Base-by-base conservation (phyloP, 1,284 basidiomycete species). In the Malassezia equina region DNA sequence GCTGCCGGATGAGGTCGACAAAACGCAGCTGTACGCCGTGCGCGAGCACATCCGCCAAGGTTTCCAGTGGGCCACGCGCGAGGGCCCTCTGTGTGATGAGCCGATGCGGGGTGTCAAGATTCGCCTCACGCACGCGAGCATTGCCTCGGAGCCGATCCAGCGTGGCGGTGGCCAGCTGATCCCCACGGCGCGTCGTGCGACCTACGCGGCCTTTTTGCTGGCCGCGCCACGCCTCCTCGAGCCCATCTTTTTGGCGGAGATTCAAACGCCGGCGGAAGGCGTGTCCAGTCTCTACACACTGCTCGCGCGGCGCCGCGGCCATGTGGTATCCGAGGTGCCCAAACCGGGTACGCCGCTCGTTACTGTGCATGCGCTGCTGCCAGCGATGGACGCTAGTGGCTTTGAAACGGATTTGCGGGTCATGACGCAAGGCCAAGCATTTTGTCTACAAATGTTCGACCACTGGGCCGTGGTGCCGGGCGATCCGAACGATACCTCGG, bases 101-200 rank as follows among this genome's bases (percentile, higher is more conserved):
- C 94, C 94, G 13, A 93, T 99, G 81, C 86, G 94, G 58, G 94
- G 93, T 68, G 93, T 98, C 61, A 98, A 96, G 77, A 96, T 98
- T 81, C 83, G 94, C 19, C 81, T 98, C 59, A 78, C 96, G 50
- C 90, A 95, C 66, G 89, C 93, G 11, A 84, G 82, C 60, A 78
- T 99, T 21, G 90, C 93, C 8, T 83, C 84, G 66, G 93, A 98
- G 75, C 88, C 91, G 65, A 98, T 98, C 71, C 93, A 88, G 80
- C 85, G 94, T 36, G 94, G 94, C 42, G 90, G 91, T 56, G 94
- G 94, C 56, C 94, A 98, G 77, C 90, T 99, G 67, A 95, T 99
- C 62, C 93, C 93, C 29, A 96, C 93, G 9, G 89, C 90, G 6
- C 84, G 94, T 60, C 84, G 94, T 42, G 94, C 95, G 47, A 95